Base-by-base conservation (phyloP, 2,329 filamentous ascomycete genomes). In the Aphanoascus verrucosus region DNA sequence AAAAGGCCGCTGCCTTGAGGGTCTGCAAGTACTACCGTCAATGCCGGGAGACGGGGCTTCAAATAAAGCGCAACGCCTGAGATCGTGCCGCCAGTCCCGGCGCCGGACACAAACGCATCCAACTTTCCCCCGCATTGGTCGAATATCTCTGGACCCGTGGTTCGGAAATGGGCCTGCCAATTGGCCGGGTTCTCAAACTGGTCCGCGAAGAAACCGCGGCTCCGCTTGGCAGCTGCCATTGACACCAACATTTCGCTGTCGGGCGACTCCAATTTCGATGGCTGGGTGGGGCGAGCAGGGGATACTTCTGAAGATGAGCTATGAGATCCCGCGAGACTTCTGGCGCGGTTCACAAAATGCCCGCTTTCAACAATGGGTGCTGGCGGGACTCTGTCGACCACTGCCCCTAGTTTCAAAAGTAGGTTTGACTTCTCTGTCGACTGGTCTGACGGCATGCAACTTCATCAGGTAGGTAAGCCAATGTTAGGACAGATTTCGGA, bases 181-280 rank as follows among this genome's bases (percentile, higher is more conserved):
- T 98, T 98, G 32, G 89, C 87, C 49, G 81, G 75, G 23, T 86
- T 91, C 72, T 98, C 93, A 65, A 98, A 98, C 66, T 98, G 93
- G 68, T 98, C 87, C 0, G 91, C 89, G 66, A 97, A 98, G 71
- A 94, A 90, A 19, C 93, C 93, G 49, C 80, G 77, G 59, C 88
- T 91, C 35, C 74, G 77, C 61, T 81, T 80, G 11, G 60, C 57
- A 34, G 53, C 55, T 3, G 61, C 46, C 20, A 54, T 53, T 14
- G 59, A 57, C 5, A 42, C 42, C 15, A 47, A 20, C 11, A 45
- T 11, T 42, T 59, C 54, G 20, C 32, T 55, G 40, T 60, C 57
- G 49, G 60, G 56, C 15, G 60, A 57, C 19, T 62, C 61, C 11
- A 60, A 57, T 12, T 9, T 48, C 1, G 35, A 2, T 11, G 55